Evolutionary conservation across 2,329 filamentous ascomycete species (phyloP).

Genomic region (Fusarium continuum): DNA sequence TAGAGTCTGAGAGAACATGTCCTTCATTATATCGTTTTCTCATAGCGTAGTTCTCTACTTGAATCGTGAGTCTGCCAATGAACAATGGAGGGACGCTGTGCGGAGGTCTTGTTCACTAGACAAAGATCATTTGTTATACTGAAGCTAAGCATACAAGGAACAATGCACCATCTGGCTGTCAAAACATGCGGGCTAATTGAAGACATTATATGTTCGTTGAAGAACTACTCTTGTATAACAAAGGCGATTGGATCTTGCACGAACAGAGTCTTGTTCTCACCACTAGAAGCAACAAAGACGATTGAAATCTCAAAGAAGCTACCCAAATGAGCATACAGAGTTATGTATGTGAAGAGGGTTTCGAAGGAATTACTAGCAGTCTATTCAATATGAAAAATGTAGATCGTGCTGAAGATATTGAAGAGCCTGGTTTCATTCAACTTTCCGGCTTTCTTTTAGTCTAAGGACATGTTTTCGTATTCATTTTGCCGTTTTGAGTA

Average conservation of each 20-base stretch:
- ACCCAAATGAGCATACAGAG: not conserved
- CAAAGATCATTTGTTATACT: not conserved
- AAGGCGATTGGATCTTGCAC: not conserved
- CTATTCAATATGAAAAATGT: no score
- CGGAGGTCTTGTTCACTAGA: not conserved
- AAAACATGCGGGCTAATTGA: not conserved
- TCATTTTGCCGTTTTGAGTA: no score
- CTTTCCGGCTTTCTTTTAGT: no score
- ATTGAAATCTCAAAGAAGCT: not conserved
- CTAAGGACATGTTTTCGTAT: no score
- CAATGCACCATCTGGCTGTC: not conserved
- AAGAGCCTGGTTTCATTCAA: no score
- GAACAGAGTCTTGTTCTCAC: not conserved
- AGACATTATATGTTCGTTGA: not conserved
- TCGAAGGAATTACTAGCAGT: no score
- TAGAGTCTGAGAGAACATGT: not conserved
- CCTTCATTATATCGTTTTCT: constrained; percentile 5
- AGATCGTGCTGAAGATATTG: no score
- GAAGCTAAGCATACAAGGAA: not conserved
- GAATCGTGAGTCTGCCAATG: not conserved
- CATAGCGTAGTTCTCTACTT: not conserved
- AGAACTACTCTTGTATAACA: not conserved
- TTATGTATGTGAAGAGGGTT: no score
- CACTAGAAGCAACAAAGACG: not conserved
- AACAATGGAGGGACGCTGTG: not conserved